Conservation (phyloP, 1,139 yeast species). For the Yamadazyma friedrichii region DNA sequence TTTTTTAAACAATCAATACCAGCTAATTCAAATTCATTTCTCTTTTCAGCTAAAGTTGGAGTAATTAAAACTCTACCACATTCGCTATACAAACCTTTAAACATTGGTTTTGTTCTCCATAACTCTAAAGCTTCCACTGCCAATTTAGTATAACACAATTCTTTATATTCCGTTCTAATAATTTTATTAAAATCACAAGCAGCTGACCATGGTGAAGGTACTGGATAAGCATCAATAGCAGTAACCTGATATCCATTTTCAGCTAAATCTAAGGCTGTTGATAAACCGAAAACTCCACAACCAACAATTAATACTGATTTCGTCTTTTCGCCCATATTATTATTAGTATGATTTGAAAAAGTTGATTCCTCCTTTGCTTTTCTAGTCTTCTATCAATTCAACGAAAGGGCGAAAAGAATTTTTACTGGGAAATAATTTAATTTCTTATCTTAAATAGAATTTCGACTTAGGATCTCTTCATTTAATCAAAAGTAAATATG, state of each 20-base stretch:
- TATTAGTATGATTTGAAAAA: not conserved
- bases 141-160: constrained; percentile 31
- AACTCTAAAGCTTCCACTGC: constrained; percentile 38
- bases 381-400: no score
- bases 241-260: constrained; percentile 15
- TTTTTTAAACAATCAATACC: constrained; percentile 28
- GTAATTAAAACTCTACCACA: constrained; percentile 30
- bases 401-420: no score
- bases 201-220: constrained; percentile 51
- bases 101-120: constrained; percentile 38
- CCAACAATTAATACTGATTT: constrained; percentile 19
- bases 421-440: no score
- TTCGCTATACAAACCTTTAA: constrained; percentile 27
- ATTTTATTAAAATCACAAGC: constrained; percentile 49
- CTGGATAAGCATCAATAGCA: constrained; percentile 36
- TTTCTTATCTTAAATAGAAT: no score
- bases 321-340: constrained; percentile 7
- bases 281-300: constrained; percentile 22
- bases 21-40: constrained; percentile 30
- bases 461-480: no score
- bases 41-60: constrained; percentile 18
- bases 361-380: no score
- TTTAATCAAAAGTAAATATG: no score
- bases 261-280: constrained; percentile 19
- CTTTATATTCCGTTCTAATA: constrained; percentile 42